Evolutionary conservation across 2,329 filamentous ascomycete genomes (phyloP), one percentile per base, ranked within the genome.

Genomic region (Didymella arachidicola): DNA sequence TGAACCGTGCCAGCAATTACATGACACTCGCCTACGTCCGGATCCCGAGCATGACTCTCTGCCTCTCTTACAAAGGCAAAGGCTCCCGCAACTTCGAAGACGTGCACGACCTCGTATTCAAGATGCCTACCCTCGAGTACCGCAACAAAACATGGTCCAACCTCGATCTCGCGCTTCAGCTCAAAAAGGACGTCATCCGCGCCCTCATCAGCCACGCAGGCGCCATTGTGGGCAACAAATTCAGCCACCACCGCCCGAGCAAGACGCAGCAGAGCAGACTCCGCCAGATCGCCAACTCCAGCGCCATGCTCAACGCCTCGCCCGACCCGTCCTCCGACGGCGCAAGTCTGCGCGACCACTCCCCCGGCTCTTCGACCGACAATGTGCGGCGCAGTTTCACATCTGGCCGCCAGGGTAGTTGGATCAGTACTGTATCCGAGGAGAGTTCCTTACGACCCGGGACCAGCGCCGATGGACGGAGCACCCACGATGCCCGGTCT

Each of bases 121-220:
- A 92, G 32, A 87, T 99, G 79, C 95, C 95, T 3, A 90, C 91
- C 2, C 88, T 99, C 45, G 95, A 99, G 76, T 98, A 97, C 80
- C 88, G 92, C 63, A 99, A 99, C 83, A 99, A 99, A 82, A 98
- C 93, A 8, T 99, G 95, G 95, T 97, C 93, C 7, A 99, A 98
- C 75, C 85, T 99, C 7, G 95, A 99, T 72, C 86, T 99, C 10
- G 93, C 94, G 0, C 83, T 98, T 46, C 90, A 93, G 14, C 84
- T 99, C 53, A 98, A 99, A 80, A 96, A 93, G 74, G 93, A 96
- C 45, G 91, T 98, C 4, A 92, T 97, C 73, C 91, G 93, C 72
- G 94, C 95, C 0, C 84, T 99, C 44, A 96, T 99, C 70, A 95
- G 92, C 1, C 95, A 99, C 73, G 93, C 94, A 0, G 95, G 95